Conservation (phyloP, 2,329 filamentous ascomycete genomes). For the Leptographium galeiforme region DNA sequence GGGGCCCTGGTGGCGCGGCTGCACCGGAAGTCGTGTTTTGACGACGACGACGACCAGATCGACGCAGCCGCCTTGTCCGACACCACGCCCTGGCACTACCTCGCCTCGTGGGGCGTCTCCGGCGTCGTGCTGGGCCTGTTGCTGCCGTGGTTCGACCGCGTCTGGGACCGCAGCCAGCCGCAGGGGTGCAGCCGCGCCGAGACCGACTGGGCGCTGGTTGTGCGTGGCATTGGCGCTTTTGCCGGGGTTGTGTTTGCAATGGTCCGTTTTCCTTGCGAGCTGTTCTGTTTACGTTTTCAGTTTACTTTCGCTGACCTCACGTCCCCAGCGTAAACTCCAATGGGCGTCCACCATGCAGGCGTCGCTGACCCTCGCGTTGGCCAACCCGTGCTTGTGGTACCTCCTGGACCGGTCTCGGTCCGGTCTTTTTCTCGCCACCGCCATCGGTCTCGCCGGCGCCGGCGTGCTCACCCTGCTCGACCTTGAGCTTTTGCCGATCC, state of each 20-base stretch:
- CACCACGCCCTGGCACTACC: constrained; percentile 45
- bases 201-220: constrained; percentile 59
- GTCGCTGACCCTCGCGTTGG: constrained; percentile 75
- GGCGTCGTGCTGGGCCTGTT: constrained; percentile 67
- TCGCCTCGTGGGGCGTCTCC: constrained; percentile 68
- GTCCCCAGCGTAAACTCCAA: constrained; percentile 61
- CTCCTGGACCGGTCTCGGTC: constrained; percentile 80
- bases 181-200: constrained; percentile 22
- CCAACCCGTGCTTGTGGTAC: constrained; percentile 92
- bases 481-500: constrained; percentile 63
- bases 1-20: constrained; percentile 70
- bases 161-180: constrained; percentile 45
- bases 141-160: constrained; percentile 69
- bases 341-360: constrained; percentile 95
- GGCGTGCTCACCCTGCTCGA: constrained; percentile 60
- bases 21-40: constrained; percentile 46
- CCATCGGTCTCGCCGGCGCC: constrained; percentile 63
- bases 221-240: constrained; percentile 46
- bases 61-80: constrained; percentile 28
- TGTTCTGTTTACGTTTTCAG: too few species aligned
- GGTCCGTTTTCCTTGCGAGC: too few species aligned
- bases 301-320: constrained; percentile 2
- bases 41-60: background rate
- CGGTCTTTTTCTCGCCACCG: constrained; percentile 66
- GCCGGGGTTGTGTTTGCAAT: constrained; percentile 55